Evolutionary conservation across 208 protist genomes (phyloP).

Genomic region (Crithidia sp.): DNA sequence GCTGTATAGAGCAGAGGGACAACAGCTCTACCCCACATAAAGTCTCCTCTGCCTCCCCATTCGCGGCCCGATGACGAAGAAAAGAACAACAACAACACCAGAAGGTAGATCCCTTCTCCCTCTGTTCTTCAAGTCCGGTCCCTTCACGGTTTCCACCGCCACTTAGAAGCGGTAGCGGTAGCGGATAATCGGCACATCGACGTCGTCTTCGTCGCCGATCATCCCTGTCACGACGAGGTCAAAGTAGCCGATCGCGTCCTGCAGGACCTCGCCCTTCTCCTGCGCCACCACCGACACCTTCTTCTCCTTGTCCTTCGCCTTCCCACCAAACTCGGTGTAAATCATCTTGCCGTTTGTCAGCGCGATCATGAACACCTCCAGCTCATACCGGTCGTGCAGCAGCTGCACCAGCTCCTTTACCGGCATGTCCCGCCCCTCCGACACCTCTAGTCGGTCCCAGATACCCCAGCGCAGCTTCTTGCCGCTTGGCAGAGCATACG

Average conservation of each 20-base stretch:
- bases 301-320: conserved; percentile 72
- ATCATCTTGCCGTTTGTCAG: conserved; percentile 86
- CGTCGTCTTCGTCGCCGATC: conserved; percentile 79
- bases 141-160: not conserved
- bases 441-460: conserved; percentile 98
- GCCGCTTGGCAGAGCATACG: conserved; percentile 61
- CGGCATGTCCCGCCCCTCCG: conserved; percentile 93
- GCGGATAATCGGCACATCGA: conserved; percentile 84
- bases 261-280: conserved; percentile 59
- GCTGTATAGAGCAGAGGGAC: not conserved
- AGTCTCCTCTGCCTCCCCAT: too few species aligned
- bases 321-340: conserved; percentile 82
- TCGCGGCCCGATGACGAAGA: not conserved
- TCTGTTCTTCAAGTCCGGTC: not conserved
- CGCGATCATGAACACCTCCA: conserved; percentile 95
- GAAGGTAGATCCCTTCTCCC: not conserved
- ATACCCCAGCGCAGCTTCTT: conserved; percentile 87
- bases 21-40: not conserved
- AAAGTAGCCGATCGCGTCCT: conserved; percentile 70
- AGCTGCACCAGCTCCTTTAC: conserved; percentile 92
- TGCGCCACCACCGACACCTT: conserved; percentile 62
- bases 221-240: conserved; percentile 78
- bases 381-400: conserved; percentile 88
- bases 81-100: conserved; percentile 6
- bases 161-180: conserved; percentile 48